These are phyloP conservation scores for Hortiboletus campestris DNA, from an alignment of 768 basidiomycete species.

Conservation along the genomic window DNA sequence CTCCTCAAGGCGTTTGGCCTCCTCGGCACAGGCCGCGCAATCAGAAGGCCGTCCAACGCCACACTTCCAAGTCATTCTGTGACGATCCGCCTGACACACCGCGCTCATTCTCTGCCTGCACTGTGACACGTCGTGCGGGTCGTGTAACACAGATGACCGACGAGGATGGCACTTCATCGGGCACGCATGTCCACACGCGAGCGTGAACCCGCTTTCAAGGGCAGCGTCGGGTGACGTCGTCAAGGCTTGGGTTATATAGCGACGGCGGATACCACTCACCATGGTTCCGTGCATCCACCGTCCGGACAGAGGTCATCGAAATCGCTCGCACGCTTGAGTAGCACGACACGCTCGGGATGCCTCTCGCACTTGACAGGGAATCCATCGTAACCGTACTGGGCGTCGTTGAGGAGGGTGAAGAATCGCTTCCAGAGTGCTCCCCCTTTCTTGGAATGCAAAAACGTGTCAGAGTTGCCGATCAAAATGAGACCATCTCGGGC, in stretches of 20 bases:
- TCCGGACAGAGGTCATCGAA: conserved; percentile 56
- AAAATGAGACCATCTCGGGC: conserved; percentile 62
- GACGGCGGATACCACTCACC: conserved; percentile 38
- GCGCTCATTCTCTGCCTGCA: conserved; percentile 39
- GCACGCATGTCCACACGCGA: conserved; percentile 43
- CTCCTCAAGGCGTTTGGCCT: conserved; percentile 35
- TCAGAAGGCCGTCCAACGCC: conserved; percentile 30
- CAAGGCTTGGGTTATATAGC: too few species aligned
- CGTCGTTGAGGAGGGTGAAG: conserved; percentile 2
- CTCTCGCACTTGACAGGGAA: conserved; percentile 56
- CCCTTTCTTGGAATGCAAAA: conserved; percentile 6
- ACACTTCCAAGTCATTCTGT: conserved; percentile 44
- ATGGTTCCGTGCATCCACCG: conserved; percentile 58
- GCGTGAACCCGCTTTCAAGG: neutral
- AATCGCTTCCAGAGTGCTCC: conserved; percentile 10
- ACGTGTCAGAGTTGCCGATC: conserved; percentile 49
- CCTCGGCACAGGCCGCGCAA: conserved; percentile 47
- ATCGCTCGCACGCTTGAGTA: conserved; percentile 41
- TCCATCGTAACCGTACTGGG: conserved; percentile 19
- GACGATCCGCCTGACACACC: conserved; percentile 43
- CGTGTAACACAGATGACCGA: conserved; percentile 39
- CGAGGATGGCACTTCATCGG: conserved; percentile 57
- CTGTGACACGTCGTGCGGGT: conserved; percentile 25
- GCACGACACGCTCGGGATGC: conserved; percentile 41
- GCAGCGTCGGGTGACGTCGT: neutral